Conservation (phyloP, 2,329 filamentous ascomycete genomes). For the Claviceps sp. region DNA sequence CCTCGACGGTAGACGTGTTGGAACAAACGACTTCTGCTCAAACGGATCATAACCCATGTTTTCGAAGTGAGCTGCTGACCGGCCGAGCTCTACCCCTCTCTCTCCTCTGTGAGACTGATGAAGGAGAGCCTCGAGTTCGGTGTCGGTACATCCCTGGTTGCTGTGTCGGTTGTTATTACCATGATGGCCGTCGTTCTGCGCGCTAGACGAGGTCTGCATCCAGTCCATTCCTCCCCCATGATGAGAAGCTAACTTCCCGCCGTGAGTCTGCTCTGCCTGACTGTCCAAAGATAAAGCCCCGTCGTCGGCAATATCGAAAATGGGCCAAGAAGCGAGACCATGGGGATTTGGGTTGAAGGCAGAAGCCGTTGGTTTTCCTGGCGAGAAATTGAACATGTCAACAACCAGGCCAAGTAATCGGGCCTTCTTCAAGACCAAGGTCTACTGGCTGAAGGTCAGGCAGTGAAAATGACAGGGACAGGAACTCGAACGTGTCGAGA, state of each 20-base stretch:
- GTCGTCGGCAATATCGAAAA: slow-evolving; percentile 16
- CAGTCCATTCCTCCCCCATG: slow-evolving; percentile 24
- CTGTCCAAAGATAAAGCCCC: slow-evolving; percentile 11
- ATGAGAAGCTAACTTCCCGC: slow-evolving; percentile 14
- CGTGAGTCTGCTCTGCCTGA: slow-evolving; percentile 14
- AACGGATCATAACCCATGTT: slow-evolving; percentile 21
- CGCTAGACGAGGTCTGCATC: slow-evolving; percentile 18
- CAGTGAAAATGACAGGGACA: slow-evolving; percentile 23
- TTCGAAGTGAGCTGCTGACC: slow-evolving; percentile 28
- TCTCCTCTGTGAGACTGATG: slow-evolving; percentile 11
- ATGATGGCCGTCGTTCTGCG: slow-evolving; percentile 16
- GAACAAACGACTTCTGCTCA: slow-evolving; percentile 23
- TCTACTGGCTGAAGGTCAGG: slow-evolving; percentile 21
- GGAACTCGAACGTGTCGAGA: slow-evolving; percentile 26
- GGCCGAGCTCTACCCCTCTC: slow-evolving; percentile 17
- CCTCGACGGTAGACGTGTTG: slow-evolving; percentile 21
- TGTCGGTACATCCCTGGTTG: slow-evolving; percentile 7
- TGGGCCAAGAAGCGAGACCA: slow-evolving; percentile 20
- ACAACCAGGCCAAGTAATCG: slow-evolving; percentile 19
- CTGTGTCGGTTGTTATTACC: slow-evolving; percentile 10
- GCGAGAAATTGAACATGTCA: slow-evolving; percentile 26
- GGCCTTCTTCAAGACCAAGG: slow-evolving; percentile 16
- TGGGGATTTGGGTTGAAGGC: slow-evolving; percentile 16
- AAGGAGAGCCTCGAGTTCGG: slow-evolving; percentile 18
- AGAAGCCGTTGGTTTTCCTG: slow-evolving; percentile 19